These are phyloP conservation scores for Flaveria brownii DNA, from an alignment of 129 eudicot species.

Conservation along the genomic window DNA sequence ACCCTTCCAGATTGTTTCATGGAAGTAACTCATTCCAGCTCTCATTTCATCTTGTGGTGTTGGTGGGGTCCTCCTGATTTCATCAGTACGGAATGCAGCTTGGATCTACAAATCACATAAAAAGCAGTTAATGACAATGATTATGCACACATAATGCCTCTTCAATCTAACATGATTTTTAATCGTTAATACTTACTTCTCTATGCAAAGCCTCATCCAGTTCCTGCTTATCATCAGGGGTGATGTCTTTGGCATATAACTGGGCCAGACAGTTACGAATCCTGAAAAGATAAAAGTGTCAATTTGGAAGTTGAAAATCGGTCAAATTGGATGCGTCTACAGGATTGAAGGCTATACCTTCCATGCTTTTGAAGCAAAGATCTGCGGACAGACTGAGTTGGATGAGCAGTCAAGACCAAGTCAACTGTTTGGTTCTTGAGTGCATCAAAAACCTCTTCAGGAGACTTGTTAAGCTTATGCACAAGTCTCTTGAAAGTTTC, in stretches of 20 bases:
- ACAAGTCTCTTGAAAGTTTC: slow-evolving; percentile 15
- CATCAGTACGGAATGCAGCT: slow-evolving; percentile 99
- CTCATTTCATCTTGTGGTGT: slow-evolving; percentile 99
- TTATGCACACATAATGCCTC: too few relatives aligned
- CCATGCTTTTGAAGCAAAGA: slow-evolving; percentile 19
- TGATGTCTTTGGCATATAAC: slow-evolving; percentile 60
- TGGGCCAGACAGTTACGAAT: slow-evolving; percentile 43
- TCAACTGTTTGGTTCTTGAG: slow-evolving; percentile 10
- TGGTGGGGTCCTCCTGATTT: slow-evolving; percentile 86
- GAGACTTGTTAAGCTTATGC: slow-evolving; percentile 9
- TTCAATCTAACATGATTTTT: not conserved
- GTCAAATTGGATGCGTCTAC: not conserved
- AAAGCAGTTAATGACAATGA: slow-evolving; percentile 2
- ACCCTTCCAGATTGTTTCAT: slow-evolving; percentile 98
- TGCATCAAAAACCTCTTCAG: slow-evolving; percentile 5
- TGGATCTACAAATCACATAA: slow-evolving; percentile 61
- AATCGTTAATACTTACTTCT: slow-evolving; percentile 47
- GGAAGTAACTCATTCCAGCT: slow-evolving; percentile 99
- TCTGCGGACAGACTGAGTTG: not conserved
- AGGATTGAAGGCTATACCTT: not conserved
- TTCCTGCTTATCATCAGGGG: slow-evolving; percentile 83
- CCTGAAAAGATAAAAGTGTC: not conserved
- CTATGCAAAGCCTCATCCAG: slow-evolving; percentile 82
- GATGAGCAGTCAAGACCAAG: slow-evolving; percentile 14
- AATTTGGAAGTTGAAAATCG: not conserved